These are phyloP conservation scores for Eleusine indica DNA, from an alignment of 176 grass and related monocot species.

Conservation along the genomic window DNA sequence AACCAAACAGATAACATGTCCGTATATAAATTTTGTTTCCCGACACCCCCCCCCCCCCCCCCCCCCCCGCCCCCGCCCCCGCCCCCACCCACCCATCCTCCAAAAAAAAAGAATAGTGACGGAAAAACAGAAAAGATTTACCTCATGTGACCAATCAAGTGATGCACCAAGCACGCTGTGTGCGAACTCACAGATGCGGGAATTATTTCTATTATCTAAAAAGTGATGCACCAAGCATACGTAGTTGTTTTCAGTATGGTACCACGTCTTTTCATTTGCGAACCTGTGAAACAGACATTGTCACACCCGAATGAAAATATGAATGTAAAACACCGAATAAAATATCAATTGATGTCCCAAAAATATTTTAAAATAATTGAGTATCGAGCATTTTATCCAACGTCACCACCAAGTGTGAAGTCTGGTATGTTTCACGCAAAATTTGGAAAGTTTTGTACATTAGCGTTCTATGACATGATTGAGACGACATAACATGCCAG, in stretches of 20 bases:
- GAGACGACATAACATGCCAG: background rate
- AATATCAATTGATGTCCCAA: background rate
- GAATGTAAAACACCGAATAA: slow-evolving; percentile 5
- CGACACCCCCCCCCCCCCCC: too few species aligned
- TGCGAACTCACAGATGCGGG: too few species aligned
- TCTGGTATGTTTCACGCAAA: too few species aligned
- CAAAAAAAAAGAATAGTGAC: too few species aligned
- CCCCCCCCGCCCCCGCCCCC: too few species aligned
- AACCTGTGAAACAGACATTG: slow-evolving; percentile 49
- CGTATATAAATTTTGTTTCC: background rate
- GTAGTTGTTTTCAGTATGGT: slow-evolving; percentile 80
- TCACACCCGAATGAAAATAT: background rate
- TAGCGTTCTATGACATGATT: background rate
- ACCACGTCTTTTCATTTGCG: slow-evolving; percentile 89
- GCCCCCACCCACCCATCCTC: too few species aligned
- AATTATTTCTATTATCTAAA: too few species aligned
- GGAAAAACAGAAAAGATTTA: slow-evolving; percentile 22
- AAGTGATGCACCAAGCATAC: slow-evolving; percentile 82
- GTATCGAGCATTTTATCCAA: background rate
- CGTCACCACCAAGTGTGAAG: too few species aligned
- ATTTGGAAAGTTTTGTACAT: too few species aligned
- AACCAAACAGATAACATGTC: background rate
- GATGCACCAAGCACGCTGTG: slow-evolving; percentile 64
- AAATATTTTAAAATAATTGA: background rate
- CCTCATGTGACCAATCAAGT: slow-evolving; percentile 91